phyloP scores from a whole-genome alignment of 1,284 basidiomycete species.

The Xanthoconium separans region DNA sequence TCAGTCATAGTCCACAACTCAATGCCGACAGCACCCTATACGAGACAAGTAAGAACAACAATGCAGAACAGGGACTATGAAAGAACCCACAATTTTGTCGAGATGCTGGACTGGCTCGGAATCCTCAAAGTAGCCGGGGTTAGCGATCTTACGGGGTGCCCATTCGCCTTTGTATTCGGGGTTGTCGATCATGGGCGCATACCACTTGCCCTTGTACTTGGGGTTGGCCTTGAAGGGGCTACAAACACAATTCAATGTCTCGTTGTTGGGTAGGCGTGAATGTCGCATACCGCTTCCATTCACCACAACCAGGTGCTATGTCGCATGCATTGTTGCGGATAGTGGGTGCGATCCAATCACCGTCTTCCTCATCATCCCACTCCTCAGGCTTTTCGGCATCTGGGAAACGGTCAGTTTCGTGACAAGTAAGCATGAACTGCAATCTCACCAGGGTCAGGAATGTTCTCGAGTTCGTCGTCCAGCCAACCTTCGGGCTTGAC shows the following conservation, averaged over 20 bases:
- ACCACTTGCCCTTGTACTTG: conserved; percentile 95
- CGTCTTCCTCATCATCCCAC: conserved; percentile 99
- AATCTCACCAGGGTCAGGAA: conserved; percentile 81
- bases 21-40: conserved; percentile 87
- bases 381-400: conserved; percentile 97
- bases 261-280: conserved; percentile 2
- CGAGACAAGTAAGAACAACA: conserved; percentile 10
- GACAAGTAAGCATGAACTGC: background rate
- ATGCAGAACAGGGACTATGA: background rate
- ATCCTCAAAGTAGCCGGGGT: conserved; percentile 94
- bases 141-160: conserved; percentile 89
- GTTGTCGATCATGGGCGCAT: conserved; percentile 91
- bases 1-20: conserved; percentile 99
- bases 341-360: conserved; percentile 94
- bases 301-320: conserved; percentile 90
- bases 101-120: conserved; percentile 80
- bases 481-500: conserved; percentile 95
- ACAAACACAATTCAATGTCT: conserved; percentile 1
- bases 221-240: conserved; percentile 91
- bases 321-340: conserved; percentile 89
- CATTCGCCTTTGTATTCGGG: conserved; percentile 97
- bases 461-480: conserved; percentile 78
- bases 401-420: conserved; percentile 23
- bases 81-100: conserved; percentile 67
- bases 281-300: conserved; percentile 71